Base-by-base conservation (phyloP, 1,284 basidiomycete genomes). In the Pulchroboletus neoregius region DNA sequence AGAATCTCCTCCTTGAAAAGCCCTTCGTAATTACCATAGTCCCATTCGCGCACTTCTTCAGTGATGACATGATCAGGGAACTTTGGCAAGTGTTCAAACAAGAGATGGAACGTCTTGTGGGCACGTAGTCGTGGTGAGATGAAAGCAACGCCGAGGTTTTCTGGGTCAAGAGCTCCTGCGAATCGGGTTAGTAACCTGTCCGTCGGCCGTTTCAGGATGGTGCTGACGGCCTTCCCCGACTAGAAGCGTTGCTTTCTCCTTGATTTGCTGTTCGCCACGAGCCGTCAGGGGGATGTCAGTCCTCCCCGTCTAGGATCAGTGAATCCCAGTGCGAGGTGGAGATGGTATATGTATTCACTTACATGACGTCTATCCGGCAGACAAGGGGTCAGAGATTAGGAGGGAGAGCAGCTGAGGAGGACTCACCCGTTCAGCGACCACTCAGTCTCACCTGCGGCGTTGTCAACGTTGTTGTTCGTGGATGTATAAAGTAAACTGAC, bases 1-100 rank as follows among this genome's bases (percentile, higher is more conserved):
- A 82, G 71, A 57, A 95, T 95, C 58, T 94, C 87, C 23, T 78
- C 69, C 13, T 84, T 75, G 34, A 79, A 63, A 35, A 92, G 76
- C 10, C 93, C 93, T 65, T 96, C 93, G 60, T 91, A 95, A 9
- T 89, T 79, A 22, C 93, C 91, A 63, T 94, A 94, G 59, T 94
- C 87, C 91, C 92, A 94, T 67, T 94, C 88, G 39, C 80, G 72
- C 35, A 79, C 79, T 22, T 80, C 74, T 55, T 90, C 87, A 0
- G 83, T 82, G 36, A 82, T 63, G 22, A 74, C 62, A 57, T 84
- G 79, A 39, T 72, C 54, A 5, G 86, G 85, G 16, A 67, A 46
- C 38, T 75, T 57, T 4, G 68, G 63, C 32, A 79, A 63, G 51
- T 81, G 75, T 15, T 74, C 75, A 50, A 92, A 92, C 23, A 92